Evolutionary conservation across 2,329 filamentous ascomycete species (phyloP), one percentile per base, ranked within the genome.

Genomic region (Sclerotinia glacialis): DNA sequence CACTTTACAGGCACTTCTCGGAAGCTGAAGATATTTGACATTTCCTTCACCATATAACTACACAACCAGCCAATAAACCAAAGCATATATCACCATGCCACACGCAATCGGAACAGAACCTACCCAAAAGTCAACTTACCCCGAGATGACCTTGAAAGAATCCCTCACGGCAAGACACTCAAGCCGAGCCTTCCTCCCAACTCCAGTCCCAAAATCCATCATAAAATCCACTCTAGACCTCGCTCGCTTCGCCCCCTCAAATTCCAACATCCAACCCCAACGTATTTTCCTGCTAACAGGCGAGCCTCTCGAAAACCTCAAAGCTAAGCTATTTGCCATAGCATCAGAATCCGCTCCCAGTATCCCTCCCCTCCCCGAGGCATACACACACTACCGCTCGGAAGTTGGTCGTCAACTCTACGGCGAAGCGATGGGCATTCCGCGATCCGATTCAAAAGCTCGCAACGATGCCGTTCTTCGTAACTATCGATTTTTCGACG

Each of bases 201-300:
- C 46, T 11, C 46, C 63, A n/a, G 46, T 65, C 34, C 26, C 54
- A 12, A n/a, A 65, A 44, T 52, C 34, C 18, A 60, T 60, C 31
- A 42, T 65, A 31, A 31, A 50, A 21, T 60, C 63, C 44, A 65
- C 63, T 12, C 63, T 65, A 12, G 44, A 65, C 6, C 63, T 65
- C 11, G 63, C 63, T 40, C 54, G 47, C 37, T 37, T 60, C 34
- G 63, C 54, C 34, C 63, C 63, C 34, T 65, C 64, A 40, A 65
- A 65, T n/a, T 60, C 64, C 40, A 65, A 65, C n/a, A 61, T 60
- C 34, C 64, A 65, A 23, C 54, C 54, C 1, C 54, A 65, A 40
- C 54, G 55, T 26, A 11, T 53, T 16, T 52, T 42, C 21, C 26
- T 60, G 16, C 46, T 61, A 21, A 61, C 64, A 11, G 46, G 55